Base-by-base conservation (phyloP, 2,329 filamentous ascomycete genomes). In the Colletotrichum magnum region DNA sequence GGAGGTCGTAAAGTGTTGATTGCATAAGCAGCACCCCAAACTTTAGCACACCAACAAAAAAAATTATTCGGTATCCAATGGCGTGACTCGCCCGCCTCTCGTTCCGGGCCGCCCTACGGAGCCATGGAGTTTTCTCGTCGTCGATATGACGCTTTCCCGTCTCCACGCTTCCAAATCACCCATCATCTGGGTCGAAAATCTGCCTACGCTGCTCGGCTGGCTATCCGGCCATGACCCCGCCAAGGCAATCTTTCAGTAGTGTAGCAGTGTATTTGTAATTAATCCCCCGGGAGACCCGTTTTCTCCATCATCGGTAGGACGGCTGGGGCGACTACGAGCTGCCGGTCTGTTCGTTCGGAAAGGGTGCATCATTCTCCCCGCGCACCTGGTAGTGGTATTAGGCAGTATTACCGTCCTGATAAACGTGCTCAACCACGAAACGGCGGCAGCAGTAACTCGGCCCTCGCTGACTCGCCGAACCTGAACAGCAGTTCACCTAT, bases 261-360 rank as follows among this genome's bases (percentile, higher is more conserved):
- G 21, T 24, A 24, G 21, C 21, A 24, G 21, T 24, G 21, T 66
- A 60, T 66, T 60, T 65, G 61, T 69, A 69, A 69, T 65, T 32
- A 65, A 57, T 66, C 43, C 58, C 61, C 61, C 50, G 54, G 54
- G 58, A 28, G 52, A 51, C 56, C 56, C 56, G 64, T 41, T 66
- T 45, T 66, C 66, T 43, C 63, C 58, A 67, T 59, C 43, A 32
- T 69, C 48, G 66, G 60, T 48, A 63, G 51, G 41, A 47, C 50
- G 51, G 28, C 7, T 6, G 32, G 7, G 32, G 32, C 32, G 32
- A 36, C 32, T 36, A 6, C 32, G 48, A 48, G 57, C 24, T 62
- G 12, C 43, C 48, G 32, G 21, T 21, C 5, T 32, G 7, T 18
- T 43, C 15, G 41, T 12, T 43, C 45, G n/a, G 57, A 28, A 59